Evolutionary conservation across 768 basidiomycete genomes (phyloP).

Genomic region (Sutorius australiensis): DNA sequence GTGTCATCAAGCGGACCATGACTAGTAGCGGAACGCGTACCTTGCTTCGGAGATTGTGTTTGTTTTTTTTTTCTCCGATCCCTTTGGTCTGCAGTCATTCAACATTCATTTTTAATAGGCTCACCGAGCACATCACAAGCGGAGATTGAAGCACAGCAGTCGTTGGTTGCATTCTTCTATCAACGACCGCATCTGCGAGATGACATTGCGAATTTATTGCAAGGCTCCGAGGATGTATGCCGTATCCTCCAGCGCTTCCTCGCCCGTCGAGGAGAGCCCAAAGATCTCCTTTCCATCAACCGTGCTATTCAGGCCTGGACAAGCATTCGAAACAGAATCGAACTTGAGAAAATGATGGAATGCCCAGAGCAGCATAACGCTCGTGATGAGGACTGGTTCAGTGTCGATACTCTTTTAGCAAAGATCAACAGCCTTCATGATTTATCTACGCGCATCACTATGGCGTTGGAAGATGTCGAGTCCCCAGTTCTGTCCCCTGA

Average conservation of each 20-base stretch:
- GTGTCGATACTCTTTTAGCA: constrained; percentile 49
- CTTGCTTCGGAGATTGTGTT: constrained; percentile 75
- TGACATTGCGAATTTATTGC: constrained; percentile 56
- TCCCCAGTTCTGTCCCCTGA: constrained; percentile 13
- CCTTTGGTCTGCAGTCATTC: constrained; percentile 9
- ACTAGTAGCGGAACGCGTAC: constrained; percentile 77
- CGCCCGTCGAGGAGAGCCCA: constrained; percentile 60
- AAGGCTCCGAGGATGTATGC: constrained; percentile 61
- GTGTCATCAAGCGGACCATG: constrained; percentile 69
- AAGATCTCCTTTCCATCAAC: constrained; percentile 63
- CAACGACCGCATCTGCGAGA: constrained; percentile 56
- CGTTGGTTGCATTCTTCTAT: constrained; percentile 71
- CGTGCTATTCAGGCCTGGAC: constrained; percentile 60
- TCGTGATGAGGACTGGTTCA: constrained; percentile 48
- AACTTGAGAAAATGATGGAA: constrained; percentile 57
- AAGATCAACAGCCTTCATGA: constrained; percentile 47
- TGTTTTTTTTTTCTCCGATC: constrained; percentile 24
- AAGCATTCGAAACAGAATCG: constrained; percentile 46
- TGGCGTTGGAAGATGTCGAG: constrained; percentile 40
- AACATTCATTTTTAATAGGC: constrained; percentile 41
- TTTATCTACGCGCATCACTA: constrained; percentile 55
- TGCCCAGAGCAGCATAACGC: constrained; percentile 20
- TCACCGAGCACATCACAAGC: constrained; percentile 75
- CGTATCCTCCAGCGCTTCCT: constrained; percentile 78
- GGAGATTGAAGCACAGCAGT: constrained; percentile 73